These are phyloP conservation scores for Sphagnum fallax DNA, from an alignment of 228 moss, liverwort and hornwort species.

Conservation along the genomic window DNA sequence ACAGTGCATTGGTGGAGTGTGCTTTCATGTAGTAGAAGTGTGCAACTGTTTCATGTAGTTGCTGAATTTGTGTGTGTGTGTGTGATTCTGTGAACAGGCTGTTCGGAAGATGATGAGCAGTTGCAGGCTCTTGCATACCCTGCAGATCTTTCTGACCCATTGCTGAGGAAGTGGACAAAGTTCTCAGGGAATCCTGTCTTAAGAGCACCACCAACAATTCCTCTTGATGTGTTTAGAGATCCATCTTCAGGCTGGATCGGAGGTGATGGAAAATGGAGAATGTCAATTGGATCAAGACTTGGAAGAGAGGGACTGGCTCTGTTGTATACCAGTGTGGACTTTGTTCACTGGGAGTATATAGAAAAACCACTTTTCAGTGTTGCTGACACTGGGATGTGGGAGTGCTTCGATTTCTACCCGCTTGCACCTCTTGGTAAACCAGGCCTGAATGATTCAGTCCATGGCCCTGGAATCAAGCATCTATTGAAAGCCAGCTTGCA, in stretches of 20 bases:
- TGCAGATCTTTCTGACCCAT: conserved; percentile 43
- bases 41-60: no score
- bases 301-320: conserved; percentile 57
- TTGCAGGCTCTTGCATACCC: conserved; percentile 67
- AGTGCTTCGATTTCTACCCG: conserved; percentile 86
- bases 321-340: conserved; percentile 57
- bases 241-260: conserved; percentile 81
- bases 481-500: conserved; percentile 39
- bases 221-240: conserved; percentile 55
- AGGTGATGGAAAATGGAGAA: conserved; percentile 55
- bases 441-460: conserved; percentile 12
- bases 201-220: conserved; percentile 29
- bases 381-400: conserved; percentile 54
- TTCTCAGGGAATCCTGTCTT: conserved; percentile 55
- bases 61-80: no score
- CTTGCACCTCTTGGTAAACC: conserved; percentile 3
- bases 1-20: no score
- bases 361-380: conserved; percentile 38
- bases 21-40: no score
- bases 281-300: conserved; percentile 45
- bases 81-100: no score
- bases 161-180: conserved; percentile 73
- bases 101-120: conserved; percentile 24
- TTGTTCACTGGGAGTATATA: conserved; percentile 34
- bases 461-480: conserved; percentile 17